These are phyloP conservation scores for Colletotrichum liaoningense DNA, from an alignment of 2,329 filamentous ascomycete genomes.

Conservation along the genomic window DNA sequence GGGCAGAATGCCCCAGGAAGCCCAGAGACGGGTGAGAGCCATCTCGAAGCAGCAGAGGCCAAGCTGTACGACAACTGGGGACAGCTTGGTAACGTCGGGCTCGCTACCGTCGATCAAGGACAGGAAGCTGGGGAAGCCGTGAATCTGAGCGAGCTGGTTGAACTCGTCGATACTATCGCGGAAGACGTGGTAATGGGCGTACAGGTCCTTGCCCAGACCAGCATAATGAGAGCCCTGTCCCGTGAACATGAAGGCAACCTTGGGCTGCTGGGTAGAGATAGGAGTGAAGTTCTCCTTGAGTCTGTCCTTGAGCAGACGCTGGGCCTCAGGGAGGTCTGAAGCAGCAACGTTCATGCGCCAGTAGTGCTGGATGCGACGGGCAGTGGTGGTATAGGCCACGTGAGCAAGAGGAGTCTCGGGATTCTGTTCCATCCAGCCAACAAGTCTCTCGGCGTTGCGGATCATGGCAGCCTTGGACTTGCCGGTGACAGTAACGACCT, in stretches of 20 bases:
- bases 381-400: conserved; percentile 76
- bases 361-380: conserved; percentile 66
- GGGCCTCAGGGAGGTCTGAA: conserved; percentile 54
- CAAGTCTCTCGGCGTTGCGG: conserved; percentile 66
- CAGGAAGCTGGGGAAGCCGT: conserved; percentile 67
- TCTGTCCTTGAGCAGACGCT: conserved; percentile 53
- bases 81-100: conserved; percentile 55
- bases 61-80: conserved; percentile 65
- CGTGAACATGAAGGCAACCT: conserved; percentile 66
- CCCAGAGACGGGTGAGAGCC: conserved; percentile 67
- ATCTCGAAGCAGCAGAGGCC: conserved; percentile 67
- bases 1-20: conserved; percentile 66
- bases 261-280: conserved; percentile 56
- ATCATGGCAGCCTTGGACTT: conserved; percentile 67
- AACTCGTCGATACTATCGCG: conserved; percentile 67
- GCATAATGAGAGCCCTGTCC: conserved; percentile 67
- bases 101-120: conserved; percentile 57
- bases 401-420: conserved; percentile 65
- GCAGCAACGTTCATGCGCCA: conserved; percentile 57
- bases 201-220: conserved; percentile 64
- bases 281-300: conserved; percentile 54
- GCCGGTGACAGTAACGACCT: conserved; percentile 70
- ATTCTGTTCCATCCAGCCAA: conserved; percentile 63
- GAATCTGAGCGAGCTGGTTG: conserved; percentile 60
- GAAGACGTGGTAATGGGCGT: conserved; percentile 59